These are phyloP conservation scores for Chlorencoelia australis DNA, from an alignment of 2,329 filamentous ascomycete species.

Conservation along the genomic window DNA sequence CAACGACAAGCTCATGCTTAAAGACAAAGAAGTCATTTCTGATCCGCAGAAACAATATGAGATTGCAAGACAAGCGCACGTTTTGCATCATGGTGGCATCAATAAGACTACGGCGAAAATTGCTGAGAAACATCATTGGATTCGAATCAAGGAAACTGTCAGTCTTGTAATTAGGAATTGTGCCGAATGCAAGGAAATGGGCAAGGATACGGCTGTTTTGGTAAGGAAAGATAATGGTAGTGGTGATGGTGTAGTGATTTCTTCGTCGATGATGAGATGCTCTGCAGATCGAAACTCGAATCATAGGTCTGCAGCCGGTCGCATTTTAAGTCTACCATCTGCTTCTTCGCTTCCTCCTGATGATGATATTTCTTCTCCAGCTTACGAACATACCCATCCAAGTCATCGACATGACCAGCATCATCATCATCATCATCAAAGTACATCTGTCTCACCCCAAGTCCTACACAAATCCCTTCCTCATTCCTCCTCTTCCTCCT, in stretches of 20 bases:
- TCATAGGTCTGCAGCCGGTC: too few species aligned
- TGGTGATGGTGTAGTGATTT: too few species aligned
- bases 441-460: conserved; percentile 24
- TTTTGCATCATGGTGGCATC: conserved; percentile 75
- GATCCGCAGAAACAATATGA: conserved; percentile 86
- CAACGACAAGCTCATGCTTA: conserved; percentile 78
- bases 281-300: too few species aligned
- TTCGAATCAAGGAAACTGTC: conserved; percentile 94
- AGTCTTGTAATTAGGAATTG: conserved; percentile 91
- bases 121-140: conserved; percentile 93
- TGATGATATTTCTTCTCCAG: too few species aligned
- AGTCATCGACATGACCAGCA: conserved; percentile 3
- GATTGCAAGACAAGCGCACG: conserved; percentile 71
- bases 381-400: too few species aligned
- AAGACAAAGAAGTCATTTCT: conserved; percentile 93
- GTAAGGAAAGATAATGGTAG: too few species aligned
- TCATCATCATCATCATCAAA: conserved; percentile 9
- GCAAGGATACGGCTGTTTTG: too few species aligned
- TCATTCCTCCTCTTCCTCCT: conserved; percentile 8
- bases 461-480: conserved; percentile 23
- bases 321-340: conserved; percentile 18
- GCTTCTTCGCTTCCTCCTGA: too few species aligned
- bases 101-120: conserved; percentile 97
- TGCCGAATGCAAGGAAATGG: conserved; percentile 73
- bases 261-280: too few species aligned